Base-by-base conservation (phyloP, 306 rosid genomes). In the Cucurbita maxima region DNA sequence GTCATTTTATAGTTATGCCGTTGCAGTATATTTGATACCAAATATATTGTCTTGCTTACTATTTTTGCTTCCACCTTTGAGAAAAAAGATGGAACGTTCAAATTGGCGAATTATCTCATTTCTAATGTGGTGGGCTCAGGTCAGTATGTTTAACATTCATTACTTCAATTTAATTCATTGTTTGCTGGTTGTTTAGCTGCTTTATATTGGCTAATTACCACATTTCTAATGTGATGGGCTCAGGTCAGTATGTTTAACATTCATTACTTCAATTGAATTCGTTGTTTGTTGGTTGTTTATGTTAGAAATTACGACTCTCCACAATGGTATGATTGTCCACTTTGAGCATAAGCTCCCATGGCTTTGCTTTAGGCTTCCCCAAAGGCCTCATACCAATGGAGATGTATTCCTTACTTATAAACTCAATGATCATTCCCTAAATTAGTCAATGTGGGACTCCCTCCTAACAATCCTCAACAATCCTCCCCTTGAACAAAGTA, bases 41-140 rank as follows among this genome's bases (percentile, higher is more conserved):
- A 95, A 91, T 73, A 79, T 91, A 52, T 79, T 86, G 85, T 90
- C 96, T 76, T 83, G 82, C 77, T 3, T 89, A 70, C 66, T 95
- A 13, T 95, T 95, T 91, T 84, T 95, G 70, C 96, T 95, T 81
- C 97, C 99, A 71, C 92, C 91, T 76, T 37, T 91, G 53, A 85
- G 96, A 80, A 89, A 88, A 75, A 72, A 36, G 62, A 55, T 91
- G 87, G 99, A 95, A 84, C 88, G 92, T 57, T 91, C 99, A 56
- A 89, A 95, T 72, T 78, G 75, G 82, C 76, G 83, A 76, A 72
- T 88, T 67, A 8, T 89, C 80, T 88, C 96, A 72, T 81, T 95
- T 69, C 45, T 89, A 40, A 89, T 87, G 96, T 91, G 99, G 99
- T 95, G 99, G 99, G 87, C 97, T 84, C 99, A 91, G 95, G 99